A percentile compares a stretch with the other conserved stretches of the same genome.
Conservation (phyloP, 2,329 filamentous ascomycete species). For the Arthrobotrys sphaeroides region DNA sequence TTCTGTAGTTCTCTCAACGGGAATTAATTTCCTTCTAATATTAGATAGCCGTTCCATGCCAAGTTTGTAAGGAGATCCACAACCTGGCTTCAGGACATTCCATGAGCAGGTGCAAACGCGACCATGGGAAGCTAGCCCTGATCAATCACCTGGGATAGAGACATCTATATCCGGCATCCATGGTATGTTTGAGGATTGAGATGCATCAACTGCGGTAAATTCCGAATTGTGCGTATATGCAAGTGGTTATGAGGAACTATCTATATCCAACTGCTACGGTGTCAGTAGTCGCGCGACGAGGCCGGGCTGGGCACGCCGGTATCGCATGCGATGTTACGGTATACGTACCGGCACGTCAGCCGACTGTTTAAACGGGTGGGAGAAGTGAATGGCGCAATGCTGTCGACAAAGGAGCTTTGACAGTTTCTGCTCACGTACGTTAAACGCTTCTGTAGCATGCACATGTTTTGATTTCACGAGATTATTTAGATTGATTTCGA, state of each 20-base stretch:
- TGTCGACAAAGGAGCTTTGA: no score
- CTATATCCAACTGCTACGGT: background rate
- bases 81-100: background rate
- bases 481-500: no score
- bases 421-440: no score
- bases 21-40: constrained; percentile 2
- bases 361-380: no score
- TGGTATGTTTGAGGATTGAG: background rate
- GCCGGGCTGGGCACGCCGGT: no score
- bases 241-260: background rate
- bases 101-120: background rate
- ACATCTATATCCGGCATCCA: background rate
- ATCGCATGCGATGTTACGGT: no score
- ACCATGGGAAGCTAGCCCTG: background rate
- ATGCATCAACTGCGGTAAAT: background rate
- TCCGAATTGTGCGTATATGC: background rate
- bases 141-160: background rate
- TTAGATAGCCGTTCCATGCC: background rate
- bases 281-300: no score
- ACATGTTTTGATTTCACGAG: no score
- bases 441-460: no score
- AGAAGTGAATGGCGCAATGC: no score
- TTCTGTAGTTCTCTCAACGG: background rate
- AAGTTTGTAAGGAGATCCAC: background rate
- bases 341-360: no score